These are phyloP conservation scores for Triangularia verruculosa DNA, from an alignment of 2,329 filamentous ascomycete species.

Conservation along the genomic window DNA sequence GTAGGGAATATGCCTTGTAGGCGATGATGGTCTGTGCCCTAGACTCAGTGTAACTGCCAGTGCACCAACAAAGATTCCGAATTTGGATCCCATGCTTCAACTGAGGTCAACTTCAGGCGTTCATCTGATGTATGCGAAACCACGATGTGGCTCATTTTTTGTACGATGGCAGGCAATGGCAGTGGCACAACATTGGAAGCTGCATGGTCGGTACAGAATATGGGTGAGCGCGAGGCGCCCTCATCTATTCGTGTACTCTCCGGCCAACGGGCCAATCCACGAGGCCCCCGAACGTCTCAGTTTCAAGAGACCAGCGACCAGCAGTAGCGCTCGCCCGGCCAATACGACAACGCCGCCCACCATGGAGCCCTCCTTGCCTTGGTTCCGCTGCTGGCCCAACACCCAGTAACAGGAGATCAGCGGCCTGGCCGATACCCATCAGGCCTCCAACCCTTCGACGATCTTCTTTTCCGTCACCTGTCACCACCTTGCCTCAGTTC, in stretches of 20 bases:
- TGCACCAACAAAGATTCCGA: neutral
- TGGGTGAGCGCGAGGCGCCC: neutral
- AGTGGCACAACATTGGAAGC: neutral
- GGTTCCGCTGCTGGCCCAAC: slow-evolving; percentile 4
- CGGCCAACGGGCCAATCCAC: neutral
- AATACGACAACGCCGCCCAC: slow-evolving; percentile 5
- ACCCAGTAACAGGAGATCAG: slow-evolving; percentile 6
- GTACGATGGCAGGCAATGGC: neutral
- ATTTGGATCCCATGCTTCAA: neutral
- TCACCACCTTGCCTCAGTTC: neutral
- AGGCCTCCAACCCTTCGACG: slow-evolving; percentile 6
- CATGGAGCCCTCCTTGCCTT: slow-evolving; percentile 6
- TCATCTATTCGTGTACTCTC: slow-evolving; percentile 7
- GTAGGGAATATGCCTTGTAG: neutral
- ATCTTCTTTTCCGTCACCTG: slow-evolving; percentile 1
- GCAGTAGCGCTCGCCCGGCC: slow-evolving; percentile 8
- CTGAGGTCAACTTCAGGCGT: neutral
- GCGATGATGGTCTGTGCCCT: neutral
- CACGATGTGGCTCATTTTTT: neutral
- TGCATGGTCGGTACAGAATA: slow-evolving; percentile 2
- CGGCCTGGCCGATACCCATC: slow-evolving; percentile 6
- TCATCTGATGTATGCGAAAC: neutral
- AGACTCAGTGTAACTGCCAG: neutral
- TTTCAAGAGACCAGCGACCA: neutral
- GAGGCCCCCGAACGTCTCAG: neutral